phyloP scores from a whole-genome alignment of 208 protist species.

The Acanthamoeba healyi region DNA sequence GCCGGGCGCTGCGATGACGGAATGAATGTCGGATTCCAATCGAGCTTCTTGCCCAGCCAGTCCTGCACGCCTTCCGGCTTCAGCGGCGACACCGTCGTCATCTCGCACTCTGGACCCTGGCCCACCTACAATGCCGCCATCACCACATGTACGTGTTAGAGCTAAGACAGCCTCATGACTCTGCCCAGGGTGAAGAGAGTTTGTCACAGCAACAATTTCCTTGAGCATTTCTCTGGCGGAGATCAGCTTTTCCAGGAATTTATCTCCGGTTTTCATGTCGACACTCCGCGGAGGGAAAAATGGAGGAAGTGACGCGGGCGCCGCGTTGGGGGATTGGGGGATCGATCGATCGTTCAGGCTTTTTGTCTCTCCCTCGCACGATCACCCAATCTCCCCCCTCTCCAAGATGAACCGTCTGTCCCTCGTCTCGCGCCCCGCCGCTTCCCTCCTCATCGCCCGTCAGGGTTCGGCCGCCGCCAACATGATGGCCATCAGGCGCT shows the following conservation, averaged over 20 bases:
- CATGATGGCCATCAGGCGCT: not conserved
- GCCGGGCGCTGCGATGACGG: not conserved
- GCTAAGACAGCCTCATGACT: too few species aligned
- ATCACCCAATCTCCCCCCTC: not conserved
- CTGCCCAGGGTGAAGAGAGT: too few species aligned
- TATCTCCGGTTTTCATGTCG: slow-evolving; percentile 40
- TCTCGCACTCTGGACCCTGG: not conserved
- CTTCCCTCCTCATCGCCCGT: not conserved
- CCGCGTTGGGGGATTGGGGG: too few species aligned
- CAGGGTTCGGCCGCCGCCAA: not conserved
- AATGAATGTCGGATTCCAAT: slow-evolving; percentile 59
- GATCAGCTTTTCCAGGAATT: not conserved
- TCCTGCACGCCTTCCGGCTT: slow-evolving; percentile 1
- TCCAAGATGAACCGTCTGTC: not conserved
- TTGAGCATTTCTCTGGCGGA: not conserved
- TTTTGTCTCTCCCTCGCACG: not conserved
- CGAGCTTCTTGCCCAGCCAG: slow-evolving; percentile 63
- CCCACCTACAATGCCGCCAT: slow-evolving; percentile 21
- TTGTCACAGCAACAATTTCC: not conserved
- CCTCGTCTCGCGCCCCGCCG: not conserved
- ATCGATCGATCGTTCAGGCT: too few species aligned
- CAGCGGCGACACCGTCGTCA: not conserved
- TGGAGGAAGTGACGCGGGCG: not conserved
- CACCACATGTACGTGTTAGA: too few species aligned
- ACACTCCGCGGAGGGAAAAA: slow-evolving; percentile 22